phyloP scores from a whole-genome alignment of 1,284 basidiomycete genomes.

The Puccinia hordei region DNA sequence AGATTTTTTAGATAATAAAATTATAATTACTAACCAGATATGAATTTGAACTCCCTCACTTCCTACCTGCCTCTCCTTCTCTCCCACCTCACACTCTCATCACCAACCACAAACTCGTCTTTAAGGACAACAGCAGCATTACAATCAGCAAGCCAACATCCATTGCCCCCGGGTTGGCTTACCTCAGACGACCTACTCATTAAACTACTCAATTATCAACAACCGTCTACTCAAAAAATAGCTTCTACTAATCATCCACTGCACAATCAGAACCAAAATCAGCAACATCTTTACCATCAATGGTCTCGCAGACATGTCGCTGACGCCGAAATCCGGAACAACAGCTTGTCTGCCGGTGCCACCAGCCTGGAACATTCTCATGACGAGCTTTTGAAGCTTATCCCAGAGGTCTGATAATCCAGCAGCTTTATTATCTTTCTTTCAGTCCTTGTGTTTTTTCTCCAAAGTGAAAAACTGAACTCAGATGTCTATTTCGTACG shows the following conservation, averaged over 20 bases:
- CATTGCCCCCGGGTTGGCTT: background rate
- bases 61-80: too few species aligned
- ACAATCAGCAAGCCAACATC: background rate
- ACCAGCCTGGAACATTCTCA: slow-evolving; percentile 15
- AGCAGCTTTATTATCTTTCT: background rate
- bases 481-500: background rate
- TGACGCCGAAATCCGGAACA: slow-evolving; percentile 1
- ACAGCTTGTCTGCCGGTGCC: slow-evolving; percentile 19
- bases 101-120: background rate
- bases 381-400: slow-evolving; percentile 12
- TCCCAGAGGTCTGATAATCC: slow-evolving; percentile 2
- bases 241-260: background rate
- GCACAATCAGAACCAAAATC: background rate
- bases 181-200: background rate
- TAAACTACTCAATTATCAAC: background rate
- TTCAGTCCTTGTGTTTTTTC: background rate
- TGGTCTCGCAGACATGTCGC: background rate
- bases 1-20: too few species aligned
- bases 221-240: background rate
- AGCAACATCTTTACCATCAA: background rate
- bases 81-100: background rate
- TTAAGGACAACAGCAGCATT: background rate
- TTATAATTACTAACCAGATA: too few species aligned
- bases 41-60: too few species aligned
- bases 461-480: background rate